Evolutionary conservation across 2,329 filamentous ascomycete species (phyloP).

Genomic region (Fusarium robinianum): DNA sequence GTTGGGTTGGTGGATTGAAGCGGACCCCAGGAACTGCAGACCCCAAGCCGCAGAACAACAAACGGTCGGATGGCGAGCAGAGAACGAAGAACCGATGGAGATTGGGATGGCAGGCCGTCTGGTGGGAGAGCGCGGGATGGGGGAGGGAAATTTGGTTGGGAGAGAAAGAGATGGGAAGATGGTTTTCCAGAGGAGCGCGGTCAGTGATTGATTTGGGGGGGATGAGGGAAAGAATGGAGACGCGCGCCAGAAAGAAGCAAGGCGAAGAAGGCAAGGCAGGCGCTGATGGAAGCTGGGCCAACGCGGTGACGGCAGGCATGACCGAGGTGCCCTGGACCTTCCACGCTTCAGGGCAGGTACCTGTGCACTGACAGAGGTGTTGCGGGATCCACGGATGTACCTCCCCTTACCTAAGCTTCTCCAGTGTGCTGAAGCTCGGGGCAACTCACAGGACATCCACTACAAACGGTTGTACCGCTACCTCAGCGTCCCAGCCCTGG

Average conservation of each 20-base stretch:
- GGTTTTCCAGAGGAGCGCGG: slow-evolving; percentile 29
- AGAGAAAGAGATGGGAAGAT: slow-evolving; percentile 25
- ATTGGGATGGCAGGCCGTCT: no score
- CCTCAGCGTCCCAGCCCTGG: no score
- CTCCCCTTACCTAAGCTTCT: no score
- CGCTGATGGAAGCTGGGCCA: no score
- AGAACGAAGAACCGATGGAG: slow-evolving; percentile 14
- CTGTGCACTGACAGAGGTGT: no score
- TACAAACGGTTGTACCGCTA: no score
- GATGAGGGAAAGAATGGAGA: slow-evolving; percentile 33
- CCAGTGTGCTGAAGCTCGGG: no score
- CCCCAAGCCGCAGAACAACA: slow-evolving; percentile 10
- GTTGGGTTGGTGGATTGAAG: slow-evolving; percentile 20
- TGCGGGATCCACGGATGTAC: no score
- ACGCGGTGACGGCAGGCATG: slow-evolving; percentile 3
- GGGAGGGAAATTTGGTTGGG: slow-evolving; percentile 23
- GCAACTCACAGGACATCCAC: no score
- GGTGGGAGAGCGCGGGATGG: slow-evolving; percentile 14
- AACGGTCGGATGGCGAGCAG: slow-evolving; percentile 7
- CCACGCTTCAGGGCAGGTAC: slow-evolving; percentile 1
- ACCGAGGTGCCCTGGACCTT: slow-evolving; percentile 24
- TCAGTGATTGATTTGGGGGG: slow-evolving; percentile 23
- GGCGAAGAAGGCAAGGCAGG: slow-evolving; percentile 30
- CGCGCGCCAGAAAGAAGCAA: slow-evolving; percentile 32
- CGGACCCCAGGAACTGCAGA: slow-evolving; percentile 15